Base-by-base conservation (phyloP, 2,329 filamentous ascomycete species). In the Microthyrium microscopicum region DNA sequence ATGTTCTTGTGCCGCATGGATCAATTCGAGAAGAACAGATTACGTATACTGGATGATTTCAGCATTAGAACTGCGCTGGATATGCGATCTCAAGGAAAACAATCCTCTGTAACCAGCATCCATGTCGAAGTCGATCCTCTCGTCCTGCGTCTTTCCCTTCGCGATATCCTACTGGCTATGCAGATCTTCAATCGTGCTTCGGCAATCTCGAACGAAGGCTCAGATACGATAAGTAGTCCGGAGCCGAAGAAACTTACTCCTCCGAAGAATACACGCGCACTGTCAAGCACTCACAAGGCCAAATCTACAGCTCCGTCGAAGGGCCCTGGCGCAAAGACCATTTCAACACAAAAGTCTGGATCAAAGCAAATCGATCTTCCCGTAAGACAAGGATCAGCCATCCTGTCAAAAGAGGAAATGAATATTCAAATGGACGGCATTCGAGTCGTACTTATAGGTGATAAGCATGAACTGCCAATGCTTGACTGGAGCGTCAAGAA, bases 1-100 rank as follows among this genome's bases (percentile, higher is more conserved):
- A 98, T 99, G 89, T 99, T 94, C 53, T 57, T 98, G 20, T 98
- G 91, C 50, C 79, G 89, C 9, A 98, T 99, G 89, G 91, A 99
- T 54, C 81, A 76, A 41, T 95, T 95, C 44, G 87, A 98, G 44
- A 84, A 80, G 3, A 85, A 77, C 26, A 73, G 83, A 24, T 66
- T 98, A 29, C 75, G 89, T 13, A 93, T 99, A 40, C 70, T 99
- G 20, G 91, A 99, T 49, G 85, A 98, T 54, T 98, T 98, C 52
- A 93, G 84, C 3, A 63, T 95, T 7, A 80, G 89, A 41, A 66
- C 92, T 45, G 89, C 82, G 3, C 73, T 98, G 62, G 87, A 98
- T 47, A 74, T 72, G 42, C 62, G 68, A 26, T 61, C 66, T 2
- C 66, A 76, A 46, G 67, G 68, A 19, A 63, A 61, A 39, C 63